Evolutionary conservation across 2,329 filamentous ascomycete species (phyloP).

Genomic region (Periconia sp.): DNA sequence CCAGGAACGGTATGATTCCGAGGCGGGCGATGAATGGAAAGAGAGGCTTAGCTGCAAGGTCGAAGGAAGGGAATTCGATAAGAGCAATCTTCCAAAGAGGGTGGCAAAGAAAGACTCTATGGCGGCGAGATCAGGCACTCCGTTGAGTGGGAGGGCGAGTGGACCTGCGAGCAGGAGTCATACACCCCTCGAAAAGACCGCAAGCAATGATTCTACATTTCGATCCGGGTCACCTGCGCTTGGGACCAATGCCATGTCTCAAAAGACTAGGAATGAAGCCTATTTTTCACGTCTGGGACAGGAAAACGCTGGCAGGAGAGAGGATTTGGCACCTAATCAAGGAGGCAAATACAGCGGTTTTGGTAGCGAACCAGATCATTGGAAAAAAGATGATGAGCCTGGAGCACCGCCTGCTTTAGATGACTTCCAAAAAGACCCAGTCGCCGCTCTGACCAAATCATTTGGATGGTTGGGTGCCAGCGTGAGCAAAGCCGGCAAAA

Average conservation of each 20-base stretch:
- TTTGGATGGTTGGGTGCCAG: conserved; percentile 93
- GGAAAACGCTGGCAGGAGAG: conserved; percentile 77
- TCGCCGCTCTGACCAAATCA: conserved; percentile 84
- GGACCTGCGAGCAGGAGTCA: conserved; percentile 40
- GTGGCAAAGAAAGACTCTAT: conserved; percentile 36
- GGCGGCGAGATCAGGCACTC: conserved; percentile 28
- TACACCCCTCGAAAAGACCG: conserved; percentile 42
- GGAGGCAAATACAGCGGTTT: conserved; percentile 93
- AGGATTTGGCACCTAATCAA: conserved; percentile 77
- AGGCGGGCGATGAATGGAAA: conserved; percentile 94
- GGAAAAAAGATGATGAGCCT: conserved; percentile 43
- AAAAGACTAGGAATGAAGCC: conserved; percentile 72
- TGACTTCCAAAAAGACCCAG: conserved; percentile 87
- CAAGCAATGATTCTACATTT: conserved; percentile 32
- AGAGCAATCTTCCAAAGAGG: conserved; percentile 60
- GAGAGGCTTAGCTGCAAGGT: conserved; percentile 85
- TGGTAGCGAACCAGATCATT: conserved; percentile 70
- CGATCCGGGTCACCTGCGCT: conserved; percentile 42
- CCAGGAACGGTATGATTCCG: conserved; percentile 84
- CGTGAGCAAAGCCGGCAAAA: conserved; percentile 87
- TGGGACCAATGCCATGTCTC: conserved; percentile 42
- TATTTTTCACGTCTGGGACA: conserved; percentile 86
- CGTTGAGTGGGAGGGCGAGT: conserved; percentile 37
- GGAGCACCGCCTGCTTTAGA: conserved; percentile 69
- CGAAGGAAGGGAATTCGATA: conserved; percentile 83